phyloP scores from a whole-genome alignment of 1,284 basidiomycete species.

The Neotropicomus parvogracilis region DNA sequence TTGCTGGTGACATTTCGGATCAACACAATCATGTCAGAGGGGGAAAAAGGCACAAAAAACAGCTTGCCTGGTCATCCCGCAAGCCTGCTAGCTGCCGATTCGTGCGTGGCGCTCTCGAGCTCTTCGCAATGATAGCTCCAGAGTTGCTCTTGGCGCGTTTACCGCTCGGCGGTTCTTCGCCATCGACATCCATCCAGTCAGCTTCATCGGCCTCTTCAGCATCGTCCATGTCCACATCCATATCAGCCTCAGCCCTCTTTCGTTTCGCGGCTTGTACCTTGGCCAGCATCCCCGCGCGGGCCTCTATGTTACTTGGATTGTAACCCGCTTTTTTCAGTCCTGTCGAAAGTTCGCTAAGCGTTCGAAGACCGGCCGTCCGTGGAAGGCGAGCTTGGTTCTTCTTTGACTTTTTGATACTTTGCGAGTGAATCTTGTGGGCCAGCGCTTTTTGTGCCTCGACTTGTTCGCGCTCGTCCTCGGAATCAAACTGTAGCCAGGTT shows the following conservation, averaged over 20 bases:
- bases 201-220: conserved; percentile 44
- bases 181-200: conserved; percentile 68
- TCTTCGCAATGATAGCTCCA: conserved; percentile 49
- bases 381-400: conserved; percentile 86
- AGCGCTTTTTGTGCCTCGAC: conserved; percentile 63
- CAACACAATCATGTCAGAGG: not conserved
- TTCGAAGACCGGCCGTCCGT: conserved; percentile 82
- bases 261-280: conserved; percentile 72
- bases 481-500: conserved; percentile 61
- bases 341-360: conserved; percentile 81
- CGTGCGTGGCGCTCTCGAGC: conserved; percentile 58
- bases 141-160: conserved; percentile 64
- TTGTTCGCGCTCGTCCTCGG: conserved; percentile 88
- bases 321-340: conserved; percentile 85
- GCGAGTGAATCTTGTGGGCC: conserved; percentile 74
- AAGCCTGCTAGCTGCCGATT: conserved; percentile 80
- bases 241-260: conserved; percentile 59
- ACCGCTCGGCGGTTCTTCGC: conserved; percentile 49
- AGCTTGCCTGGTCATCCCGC: conserved; percentile 63
- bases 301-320: conserved; percentile 85
- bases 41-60: conserved; percentile 6
- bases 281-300: conserved; percentile 81
- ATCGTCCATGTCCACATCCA: conserved; percentile 52
- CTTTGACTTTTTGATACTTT: conserved; percentile 80
- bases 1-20: conserved; percentile 49